Percentiles rank a stretch among this genome's conserved stretches.
These are phyloP conservation scores for Calocybe gangraenosa DNA, from an alignment of 768 basidiomycete species.

Conservation along the genomic window DNA sequence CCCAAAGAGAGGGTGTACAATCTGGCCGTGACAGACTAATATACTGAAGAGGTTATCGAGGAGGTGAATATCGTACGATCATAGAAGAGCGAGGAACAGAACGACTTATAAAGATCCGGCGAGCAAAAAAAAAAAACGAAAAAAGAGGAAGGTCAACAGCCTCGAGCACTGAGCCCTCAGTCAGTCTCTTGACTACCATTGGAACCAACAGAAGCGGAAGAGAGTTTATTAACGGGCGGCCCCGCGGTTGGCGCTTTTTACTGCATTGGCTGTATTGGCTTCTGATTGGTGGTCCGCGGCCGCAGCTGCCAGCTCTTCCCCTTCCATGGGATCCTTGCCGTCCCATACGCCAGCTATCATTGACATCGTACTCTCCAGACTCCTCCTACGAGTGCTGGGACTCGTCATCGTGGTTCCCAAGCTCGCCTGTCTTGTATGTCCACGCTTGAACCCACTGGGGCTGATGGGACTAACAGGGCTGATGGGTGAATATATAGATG, in stretches of 20 bases:
- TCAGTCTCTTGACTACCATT: background rate
- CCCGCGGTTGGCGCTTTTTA: background rate
- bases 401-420: constrained; percentile 94
- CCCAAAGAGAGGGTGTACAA: background rate
- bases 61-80: background rate
- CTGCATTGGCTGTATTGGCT: background rate
- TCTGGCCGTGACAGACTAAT: background rate
- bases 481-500: constrained; percentile 29
- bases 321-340: constrained; percentile 44
- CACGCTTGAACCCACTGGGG: constrained; percentile 54
- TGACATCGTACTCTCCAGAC: constrained; percentile 92
- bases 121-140: background rate
- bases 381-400: constrained; percentile 87
- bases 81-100: background rate
- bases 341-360: constrained; percentile 93
- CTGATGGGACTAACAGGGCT: constrained; percentile 38
- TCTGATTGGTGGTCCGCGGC: constrained; percentile 19
- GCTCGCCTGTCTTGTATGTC: constrained; percentile 75
- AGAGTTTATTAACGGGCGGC: background rate
- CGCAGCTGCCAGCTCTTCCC: constrained; percentile 35
- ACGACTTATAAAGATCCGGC: background rate
- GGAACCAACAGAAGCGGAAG: background rate
- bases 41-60: background rate
- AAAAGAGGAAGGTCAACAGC: no score
- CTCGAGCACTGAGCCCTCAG: background rate